Conservation (phyloP, 306 rosid genomes). For the Prunus salicina region DNA sequence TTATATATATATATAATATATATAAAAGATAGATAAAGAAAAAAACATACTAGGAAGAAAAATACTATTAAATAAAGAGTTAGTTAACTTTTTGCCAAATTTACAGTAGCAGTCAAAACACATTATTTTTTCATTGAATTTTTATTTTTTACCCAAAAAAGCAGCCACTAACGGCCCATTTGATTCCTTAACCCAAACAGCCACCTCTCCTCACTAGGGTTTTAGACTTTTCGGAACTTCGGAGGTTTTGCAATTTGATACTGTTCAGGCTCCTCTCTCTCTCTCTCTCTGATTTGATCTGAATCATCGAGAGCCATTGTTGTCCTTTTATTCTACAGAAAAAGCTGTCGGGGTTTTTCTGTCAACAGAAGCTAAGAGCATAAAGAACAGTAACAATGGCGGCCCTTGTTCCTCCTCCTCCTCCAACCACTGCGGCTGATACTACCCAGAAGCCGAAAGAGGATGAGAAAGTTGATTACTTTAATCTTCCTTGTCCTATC, state of each 20-base stretch:
- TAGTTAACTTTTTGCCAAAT: not conserved
- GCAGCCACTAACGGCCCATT: not conserved
- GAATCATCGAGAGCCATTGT: not conserved
- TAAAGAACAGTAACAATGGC: constrained; percentile 29
- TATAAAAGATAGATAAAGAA: too few relatives aligned
- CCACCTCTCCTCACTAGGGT: not conserved
- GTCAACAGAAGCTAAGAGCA: not conserved
- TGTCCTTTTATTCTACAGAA: not conserved
- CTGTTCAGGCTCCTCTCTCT: not conserved
- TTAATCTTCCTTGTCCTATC: constrained; percentile 85
- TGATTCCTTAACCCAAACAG: not conserved
- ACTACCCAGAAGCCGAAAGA: constrained; percentile 26
- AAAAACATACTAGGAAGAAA: too few relatives aligned
- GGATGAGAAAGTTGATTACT: constrained; percentile 62
- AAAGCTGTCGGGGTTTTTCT: not conserved
- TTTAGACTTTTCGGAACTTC: not conserved
- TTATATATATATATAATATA: too few relatives aligned
- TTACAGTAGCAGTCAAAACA: not conserved
- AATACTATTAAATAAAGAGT: not conserved
- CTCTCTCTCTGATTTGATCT: not conserved
- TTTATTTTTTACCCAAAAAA: not conserved
- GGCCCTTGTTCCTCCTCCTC: constrained; percentile 32
- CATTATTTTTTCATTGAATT: not conserved
- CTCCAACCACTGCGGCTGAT: constrained; percentile 21
- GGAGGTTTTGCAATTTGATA: not conserved